Evolutionary conservation across 2,329 filamentous ascomycete genomes (phyloP), one percentile per base, ranked within the genome.

Genomic region (Ceratocystis lukuohia): DNA sequence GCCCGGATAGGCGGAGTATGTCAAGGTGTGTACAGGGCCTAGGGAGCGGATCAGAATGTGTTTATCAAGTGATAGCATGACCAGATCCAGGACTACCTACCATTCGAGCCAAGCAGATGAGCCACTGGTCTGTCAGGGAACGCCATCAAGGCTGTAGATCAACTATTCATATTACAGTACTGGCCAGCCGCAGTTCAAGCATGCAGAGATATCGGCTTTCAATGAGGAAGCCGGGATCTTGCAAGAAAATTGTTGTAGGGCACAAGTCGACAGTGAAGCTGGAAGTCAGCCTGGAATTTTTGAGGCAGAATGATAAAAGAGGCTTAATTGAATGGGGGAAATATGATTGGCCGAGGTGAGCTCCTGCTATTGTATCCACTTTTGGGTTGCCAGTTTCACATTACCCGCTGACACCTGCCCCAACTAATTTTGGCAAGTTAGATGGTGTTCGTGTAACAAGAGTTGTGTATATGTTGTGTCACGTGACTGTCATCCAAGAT

Each of bases 11-110:
- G 86, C 83, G 65, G 88, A 91, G 76, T 91, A 91, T 64, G 84
- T 79, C 65, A 91, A 79, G 61, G 88, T 84, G 74, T 91, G 88
- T 62, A 91, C 80, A 45, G 88, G 86, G 68, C 85, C 87, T 89
- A 71, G 33, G 50, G 45, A 63, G 50, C 5, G 53, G 56, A 20
- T 64, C 10, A 65, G 44, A n/a, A 20, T 5, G 44, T 4, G 17
- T 1, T 5, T 22, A 6, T 4, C 12, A 5, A 8, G 56, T 2
- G 25, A 37, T 10, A 17, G 10, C 12, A 30, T 46, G 37, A 2
- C 7, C 25, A n/a, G 3, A 20, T 57, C n/a, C 22, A 12, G 12
- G 28, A 37, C 7, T 30, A 75, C 76, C 71, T 71, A 84, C 83
- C 83, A 72, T 82, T 84, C 17, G 83, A 82, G 69, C 83, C 83